phyloP scores from a whole-genome alignment of 2,329 filamentous ascomycete species.

The Xylaria sp. region DNA sequence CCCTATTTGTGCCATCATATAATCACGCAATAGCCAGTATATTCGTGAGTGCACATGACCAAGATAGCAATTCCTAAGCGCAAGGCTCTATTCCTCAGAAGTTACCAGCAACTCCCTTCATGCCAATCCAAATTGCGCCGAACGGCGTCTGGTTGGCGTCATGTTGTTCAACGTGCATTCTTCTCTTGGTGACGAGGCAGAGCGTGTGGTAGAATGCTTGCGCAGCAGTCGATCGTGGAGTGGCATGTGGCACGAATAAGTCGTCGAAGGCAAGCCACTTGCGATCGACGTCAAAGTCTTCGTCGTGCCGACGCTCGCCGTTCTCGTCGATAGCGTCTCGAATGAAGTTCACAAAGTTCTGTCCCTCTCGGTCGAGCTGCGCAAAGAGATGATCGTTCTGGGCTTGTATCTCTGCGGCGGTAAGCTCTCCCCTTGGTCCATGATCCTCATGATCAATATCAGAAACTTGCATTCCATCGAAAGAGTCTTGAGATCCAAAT shows the following conservation, averaged over 20 bases:
- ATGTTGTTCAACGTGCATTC: conserved; percentile 72
- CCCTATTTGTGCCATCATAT: background rate
- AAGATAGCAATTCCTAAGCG: background rate
- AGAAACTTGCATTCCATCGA: conserved; percentile 44
- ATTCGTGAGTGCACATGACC: background rate
- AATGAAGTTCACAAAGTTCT: conserved; percentile 60
- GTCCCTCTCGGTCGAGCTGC: conserved; percentile 57
- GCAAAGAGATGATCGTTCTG: conserved; percentile 40
- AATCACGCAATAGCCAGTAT: conserved; percentile 19
- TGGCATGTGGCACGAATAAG: conserved; percentile 69
- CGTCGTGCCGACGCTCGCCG: conserved; percentile 47
- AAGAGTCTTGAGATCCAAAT: conserved; percentile 49
- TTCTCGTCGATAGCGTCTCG: conserved; percentile 50
- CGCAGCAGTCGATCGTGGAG: conserved; percentile 71
- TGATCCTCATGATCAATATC: conserved; percentile 4
- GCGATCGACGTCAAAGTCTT: conserved; percentile 49
- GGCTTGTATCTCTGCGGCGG: conserved; percentile 35
- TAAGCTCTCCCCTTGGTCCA: conserved; percentile 8
- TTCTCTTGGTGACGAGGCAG: conserved; percentile 73
- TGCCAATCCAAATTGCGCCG: conserved; percentile 60
- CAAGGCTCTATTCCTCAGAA: background rate
- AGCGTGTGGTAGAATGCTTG: conserved; percentile 82
- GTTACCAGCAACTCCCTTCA: conserved; percentile 42
- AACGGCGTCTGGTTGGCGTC: conserved; percentile 55
- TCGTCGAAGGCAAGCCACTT: conserved; percentile 73